Evolutionary conservation across 192 early-diverging fungal genomes (phyloP).

Genomic region (Podila epicladia): DNA sequence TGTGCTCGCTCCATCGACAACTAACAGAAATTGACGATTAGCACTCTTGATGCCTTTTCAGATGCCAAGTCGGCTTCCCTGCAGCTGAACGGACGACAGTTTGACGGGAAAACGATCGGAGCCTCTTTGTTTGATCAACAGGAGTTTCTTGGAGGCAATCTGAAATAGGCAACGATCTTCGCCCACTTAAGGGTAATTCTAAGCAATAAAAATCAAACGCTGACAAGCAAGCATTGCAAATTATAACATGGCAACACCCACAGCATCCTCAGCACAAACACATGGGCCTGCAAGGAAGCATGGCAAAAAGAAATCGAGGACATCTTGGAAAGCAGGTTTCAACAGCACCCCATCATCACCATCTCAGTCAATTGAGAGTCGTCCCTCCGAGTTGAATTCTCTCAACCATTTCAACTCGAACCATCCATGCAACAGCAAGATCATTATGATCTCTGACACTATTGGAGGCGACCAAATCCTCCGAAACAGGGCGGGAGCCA

Average conservation of each 20-base stretch:
- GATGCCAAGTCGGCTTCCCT: slow-evolving; percentile 69
- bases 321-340: slow-evolving; percentile 45
- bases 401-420: neutral
- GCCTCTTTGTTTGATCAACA: slow-evolving; percentile 70
- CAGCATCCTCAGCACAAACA: slow-evolving; percentile 3
- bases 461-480: too few relatives aligned
- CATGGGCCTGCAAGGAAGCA: slow-evolving; percentile 31
- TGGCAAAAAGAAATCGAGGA: slow-evolving; percentile 47
- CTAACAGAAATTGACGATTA: neutral
- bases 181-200: too few relatives aligned
- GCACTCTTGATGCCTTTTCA: slow-evolving; percentile 19
- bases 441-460: too few relatives aligned
- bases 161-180: too few relatives aligned
- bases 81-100: slow-evolving; percentile 83
- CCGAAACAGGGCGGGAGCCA: neutral
- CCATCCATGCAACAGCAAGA: neutral
- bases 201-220: too few relatives aligned
- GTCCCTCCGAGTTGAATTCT: slow-evolving; percentile 8
- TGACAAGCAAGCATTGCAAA: too few relatives aligned
- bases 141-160: slow-evolving; percentile 50
- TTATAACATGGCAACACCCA: neutral
- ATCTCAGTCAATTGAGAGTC: slow-evolving; percentile 16
- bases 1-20: neutral
- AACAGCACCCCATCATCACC: slow-evolving; percentile 44
- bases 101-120: slow-evolving; percentile 78